A percentile compares a stretch with the other conserved stretches of the same genome.
Conservation (phyloP, 2,329 filamentous ascomycete genomes). For the Ilyonectria mors-panacis region DNA sequence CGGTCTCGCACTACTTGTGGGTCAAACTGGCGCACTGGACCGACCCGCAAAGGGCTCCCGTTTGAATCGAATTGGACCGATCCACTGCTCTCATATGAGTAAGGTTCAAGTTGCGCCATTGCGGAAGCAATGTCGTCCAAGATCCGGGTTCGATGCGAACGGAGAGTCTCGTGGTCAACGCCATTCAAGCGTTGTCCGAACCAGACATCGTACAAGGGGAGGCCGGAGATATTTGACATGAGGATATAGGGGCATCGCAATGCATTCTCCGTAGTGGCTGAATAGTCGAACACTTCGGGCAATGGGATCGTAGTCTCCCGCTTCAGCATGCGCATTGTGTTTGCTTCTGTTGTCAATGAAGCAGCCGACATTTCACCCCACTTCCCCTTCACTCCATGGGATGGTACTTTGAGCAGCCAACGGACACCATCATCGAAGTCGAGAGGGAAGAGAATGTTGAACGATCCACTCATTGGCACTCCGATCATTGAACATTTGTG, state of each 20-base stretch:
- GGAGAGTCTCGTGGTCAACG: not conserved
- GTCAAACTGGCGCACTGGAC: not conserved
- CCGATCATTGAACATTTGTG: not conserved
- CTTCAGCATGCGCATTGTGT: not conserved
- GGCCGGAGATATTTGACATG: not conserved
- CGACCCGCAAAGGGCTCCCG: not conserved
- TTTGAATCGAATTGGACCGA: not conserved
- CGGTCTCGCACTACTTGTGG: not conserved
- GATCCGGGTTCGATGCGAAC: not conserved
- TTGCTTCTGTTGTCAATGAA: not conserved
- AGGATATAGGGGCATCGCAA: not conserved
- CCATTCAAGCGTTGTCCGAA: not conserved
- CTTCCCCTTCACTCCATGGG: not conserved
- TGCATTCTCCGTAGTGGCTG: not conserved
- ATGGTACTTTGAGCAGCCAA: not conserved
- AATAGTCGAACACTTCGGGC: not conserved
- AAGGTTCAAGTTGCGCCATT: not conserved
- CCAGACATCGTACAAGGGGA: not conserved
- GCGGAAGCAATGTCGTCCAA: not conserved
- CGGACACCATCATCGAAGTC: not conserved
- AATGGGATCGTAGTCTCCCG: not conserved
- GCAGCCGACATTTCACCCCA: not conserved
- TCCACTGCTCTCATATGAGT: not conserved
- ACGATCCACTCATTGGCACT: not conserved
- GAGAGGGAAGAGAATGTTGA: not conserved